phyloP scores from a whole-genome alignment of 2,329 filamentous ascomycete species.

The Verticillium klebahnii region DNA sequence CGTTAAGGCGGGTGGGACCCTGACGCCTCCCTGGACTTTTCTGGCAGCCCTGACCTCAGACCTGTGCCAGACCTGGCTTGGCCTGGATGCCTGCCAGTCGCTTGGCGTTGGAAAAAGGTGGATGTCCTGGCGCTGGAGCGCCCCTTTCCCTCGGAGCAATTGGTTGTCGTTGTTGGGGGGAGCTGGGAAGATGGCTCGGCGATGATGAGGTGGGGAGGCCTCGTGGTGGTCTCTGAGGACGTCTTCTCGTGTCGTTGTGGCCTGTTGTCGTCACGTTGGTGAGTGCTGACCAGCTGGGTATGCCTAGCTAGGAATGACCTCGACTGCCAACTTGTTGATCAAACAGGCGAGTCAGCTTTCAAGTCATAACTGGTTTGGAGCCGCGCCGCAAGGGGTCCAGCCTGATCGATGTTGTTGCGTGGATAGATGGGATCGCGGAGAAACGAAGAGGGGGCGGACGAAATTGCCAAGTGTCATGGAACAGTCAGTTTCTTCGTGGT shows the following conservation, averaged over 20 bases:
- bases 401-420: neutral
- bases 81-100: neutral
- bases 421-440: neutral
- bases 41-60: slow-evolving; percentile 11
- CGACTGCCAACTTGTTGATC: neutral
- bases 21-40: neutral
- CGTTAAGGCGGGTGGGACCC: slow-evolving; percentile 1
- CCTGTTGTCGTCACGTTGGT: neutral
- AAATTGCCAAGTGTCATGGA: neutral
- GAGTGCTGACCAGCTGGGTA: neutral
- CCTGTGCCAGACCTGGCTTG: slow-evolving; percentile 8
- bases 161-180: neutral
- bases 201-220: neutral
- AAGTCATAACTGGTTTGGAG: no score
- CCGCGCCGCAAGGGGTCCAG: no score
- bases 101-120: neutral
- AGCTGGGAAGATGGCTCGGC: neutral
- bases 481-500: neutral
- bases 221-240: neutral
- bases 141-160: neutral
- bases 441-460: neutral
- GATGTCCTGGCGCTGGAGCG: neutral
- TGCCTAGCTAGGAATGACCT: neutral
- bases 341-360: neutral
- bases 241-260: neutral